Evolutionary conservation across 176 grass and related monocot species (phyloP).

Genomic region (Hyparrhenia diplandra): DNA sequence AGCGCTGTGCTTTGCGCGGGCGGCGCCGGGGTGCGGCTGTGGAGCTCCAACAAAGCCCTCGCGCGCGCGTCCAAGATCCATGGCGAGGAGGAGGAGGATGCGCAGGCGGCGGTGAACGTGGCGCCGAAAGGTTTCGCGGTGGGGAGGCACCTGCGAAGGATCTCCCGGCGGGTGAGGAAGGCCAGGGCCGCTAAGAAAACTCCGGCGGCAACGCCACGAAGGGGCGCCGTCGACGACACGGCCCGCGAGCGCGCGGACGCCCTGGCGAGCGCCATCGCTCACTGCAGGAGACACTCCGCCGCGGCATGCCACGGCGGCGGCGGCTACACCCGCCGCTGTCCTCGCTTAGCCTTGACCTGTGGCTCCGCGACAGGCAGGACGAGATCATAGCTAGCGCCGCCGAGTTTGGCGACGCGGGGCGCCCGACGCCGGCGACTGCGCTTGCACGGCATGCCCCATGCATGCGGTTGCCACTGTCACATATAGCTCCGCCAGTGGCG

Average conservation of each 20-base stretch:
- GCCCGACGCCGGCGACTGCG: too few relatives aligned
- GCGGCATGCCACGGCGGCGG: background rate
- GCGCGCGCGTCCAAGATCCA: background rate
- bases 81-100: accelerated
- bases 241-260: background rate
- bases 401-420: too few relatives aligned
- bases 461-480: background rate
- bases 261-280: slow-evolving; percentile 11
- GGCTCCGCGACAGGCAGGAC: background rate
- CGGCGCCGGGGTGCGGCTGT: background rate
- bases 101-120: background rate
- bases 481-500: too few relatives aligned
- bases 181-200: background rate
- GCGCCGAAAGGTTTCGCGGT: background rate
- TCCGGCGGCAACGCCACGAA: background rate
- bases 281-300: background rate
- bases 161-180: background rate
- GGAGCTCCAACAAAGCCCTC: background rate
- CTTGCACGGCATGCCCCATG: background rate
- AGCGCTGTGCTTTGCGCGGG: background rate
- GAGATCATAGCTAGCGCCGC: background rate
- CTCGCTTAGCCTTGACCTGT: background rate
- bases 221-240: background rate
- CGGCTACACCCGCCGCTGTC: background rate
- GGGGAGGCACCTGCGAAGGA: background rate